Base-by-base conservation (phyloP, 139 green algal genomes). In the Zygnema cylindricum region DNA sequence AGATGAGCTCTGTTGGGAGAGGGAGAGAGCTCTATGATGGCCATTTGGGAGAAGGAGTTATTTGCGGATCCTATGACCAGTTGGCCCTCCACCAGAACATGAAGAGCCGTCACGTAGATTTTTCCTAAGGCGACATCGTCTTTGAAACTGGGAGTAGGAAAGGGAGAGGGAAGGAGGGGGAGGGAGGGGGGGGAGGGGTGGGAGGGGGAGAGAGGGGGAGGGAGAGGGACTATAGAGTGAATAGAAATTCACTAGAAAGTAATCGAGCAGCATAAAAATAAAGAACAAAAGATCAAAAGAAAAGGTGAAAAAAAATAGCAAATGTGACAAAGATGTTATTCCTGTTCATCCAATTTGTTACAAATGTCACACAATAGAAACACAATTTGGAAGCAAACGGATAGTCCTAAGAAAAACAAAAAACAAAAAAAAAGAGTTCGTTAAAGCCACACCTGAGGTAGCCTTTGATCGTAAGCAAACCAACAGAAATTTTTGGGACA, bases 131-230 rank as follows among this genome's bases (percentile, higher is more conserved):
- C n/a, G 75, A 82, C 25, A 73, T 25, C 71, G 75, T 82, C 25
- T 73, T 25, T 82, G n/a, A 30, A 25, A 79, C n/a, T 57, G n/a
- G 25, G 75, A 79, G n/a, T 82, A 32, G 71, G 75, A 82, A 32
- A 82, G n/a, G 25, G 75, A 82, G n/a, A 82, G n/a, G 71, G n/a
- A 82, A 25, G 71, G 75, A 82, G 75, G 71, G 75, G 25, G 75
- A 73, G 57, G 71, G 75, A 82, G 75, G 71, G 33, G 71, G 75
- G n/a, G n/a, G n/a, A n/a, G n/a, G n/a, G n/a, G n/a, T n/a, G n/a
- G n/a, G n/a, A n/a, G n/a, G n/a, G n/a, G 71, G 75, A 73, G 57
- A 73, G 57, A 73, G 57, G 30, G 57, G 30, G 57, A 73, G 57
- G 57, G 25, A 25, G 57, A 73, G 30, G 30, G 30, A 73, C 57